Evolutionary conservation across 305 asterid species (phyloP).

Genomic region (Fraxinus xanthoxyloides): DNA sequence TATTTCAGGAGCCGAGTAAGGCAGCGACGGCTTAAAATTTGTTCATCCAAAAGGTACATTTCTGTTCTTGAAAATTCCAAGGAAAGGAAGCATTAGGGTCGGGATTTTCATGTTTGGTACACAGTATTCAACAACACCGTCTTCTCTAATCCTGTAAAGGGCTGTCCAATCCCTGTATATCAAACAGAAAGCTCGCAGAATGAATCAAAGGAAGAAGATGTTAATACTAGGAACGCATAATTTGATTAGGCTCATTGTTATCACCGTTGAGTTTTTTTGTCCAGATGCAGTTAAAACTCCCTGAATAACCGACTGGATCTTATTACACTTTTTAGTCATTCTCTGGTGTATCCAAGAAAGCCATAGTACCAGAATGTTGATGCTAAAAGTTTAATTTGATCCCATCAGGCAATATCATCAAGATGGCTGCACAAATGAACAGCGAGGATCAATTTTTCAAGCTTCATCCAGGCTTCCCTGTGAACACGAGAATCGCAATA

Average conservation of each 20-base stretch:
- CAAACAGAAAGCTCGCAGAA: not conserved
- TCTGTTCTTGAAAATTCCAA: not conserved
- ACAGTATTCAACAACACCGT: not conserved
- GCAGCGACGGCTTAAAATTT: slow-evolving; percentile 9
- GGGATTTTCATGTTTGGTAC: not conserved
- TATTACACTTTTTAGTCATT: not conserved
- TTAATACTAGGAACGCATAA: not conserved
- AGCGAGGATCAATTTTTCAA: slow-evolving; percentile 54
- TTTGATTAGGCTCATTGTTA: slow-evolving; percentile 5
- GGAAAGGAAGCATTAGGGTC: not conserved
- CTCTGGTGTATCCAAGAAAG: not conserved
- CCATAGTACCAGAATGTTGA: not conserved
- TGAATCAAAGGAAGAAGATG: not conserved
- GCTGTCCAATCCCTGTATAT: not conserved
- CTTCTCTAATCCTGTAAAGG: not conserved
- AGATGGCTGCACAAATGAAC: slow-evolving; percentile 33
- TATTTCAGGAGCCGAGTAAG: not conserved
- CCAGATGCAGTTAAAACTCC: not conserved
- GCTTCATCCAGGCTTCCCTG: slow-evolving; percentile 66
- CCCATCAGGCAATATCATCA: slow-evolving; percentile 16
- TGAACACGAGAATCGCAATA: slow-evolving; percentile 57
- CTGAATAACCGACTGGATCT: not conserved
- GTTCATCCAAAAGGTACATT: slow-evolving; percentile 20
- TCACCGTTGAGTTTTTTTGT: not conserved
- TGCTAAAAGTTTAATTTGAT: not conserved